Evolutionary conservation across 345 rosid genomes (phyloP), one percentile per base, ranked within the genome.

Genomic region (Hibiscus trionum): DNA sequence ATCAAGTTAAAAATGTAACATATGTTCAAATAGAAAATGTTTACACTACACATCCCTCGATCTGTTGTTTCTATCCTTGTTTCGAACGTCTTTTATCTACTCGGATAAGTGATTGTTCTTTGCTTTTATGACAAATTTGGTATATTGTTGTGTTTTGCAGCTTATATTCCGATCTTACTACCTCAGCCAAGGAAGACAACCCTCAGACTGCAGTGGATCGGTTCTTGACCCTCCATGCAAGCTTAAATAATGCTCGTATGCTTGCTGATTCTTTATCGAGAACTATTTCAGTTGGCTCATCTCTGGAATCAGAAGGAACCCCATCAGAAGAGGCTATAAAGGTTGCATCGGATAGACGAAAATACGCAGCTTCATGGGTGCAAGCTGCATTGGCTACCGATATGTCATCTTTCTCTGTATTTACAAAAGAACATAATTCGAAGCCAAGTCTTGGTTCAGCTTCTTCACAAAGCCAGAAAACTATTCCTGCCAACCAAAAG

Each of bases 141-240:
- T 7, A 24, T 71, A 35, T 15, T 57, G 46, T 53, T 59, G 73
- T 77, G 29, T 74, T 63, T 44, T 81, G 86, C 86, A 95, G 99
- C 68, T 76, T 77, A 78, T 95, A 88, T 81, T 82, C 90, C 11
- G 91, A 89, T 71, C 85, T 95, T 70, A 80, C 84, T 55, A 80
- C 85, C 39, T 80, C 90, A 52, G 96, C 99, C 1, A 87, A 88
- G 77, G 97, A 90, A 85, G 97, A 90, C 66, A 88, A 89, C 82
- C 97, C 97, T n/a, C 90, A 85, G 72, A 93, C 92, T n/a, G 86
- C 89, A 1, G 96, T 95, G 66, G 97, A 95, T 79, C 89, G 84
- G 79, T 95, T 92, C 82, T 82, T 95, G 81, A 81, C 82, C 61
- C 94, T 95, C 73, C 86, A 92, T 65, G 77, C 90, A 0, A 81